A percentile compares a stretch with the other conserved stretches of the same genome.
phyloP scores from a whole-genome alignment of 768 basidiomycete species.

The Mycena rebaudengoi region DNA sequence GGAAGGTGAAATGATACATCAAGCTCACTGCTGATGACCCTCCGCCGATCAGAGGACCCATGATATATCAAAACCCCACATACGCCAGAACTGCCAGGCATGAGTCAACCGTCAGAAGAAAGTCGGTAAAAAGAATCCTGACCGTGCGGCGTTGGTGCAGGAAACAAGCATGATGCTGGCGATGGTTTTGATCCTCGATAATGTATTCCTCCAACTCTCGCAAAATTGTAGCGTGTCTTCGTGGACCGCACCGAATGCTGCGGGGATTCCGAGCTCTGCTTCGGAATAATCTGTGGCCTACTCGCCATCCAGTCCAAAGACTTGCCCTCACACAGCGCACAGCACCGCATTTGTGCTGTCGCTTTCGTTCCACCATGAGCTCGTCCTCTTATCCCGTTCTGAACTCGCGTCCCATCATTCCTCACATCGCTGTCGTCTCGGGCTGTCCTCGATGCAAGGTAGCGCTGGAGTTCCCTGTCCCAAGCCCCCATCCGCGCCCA shows the following conservation, averaged over 20 bases:
- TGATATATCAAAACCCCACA: too few relatives aligned
- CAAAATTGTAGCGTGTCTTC: too few relatives aligned
- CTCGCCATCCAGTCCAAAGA: too few relatives aligned
- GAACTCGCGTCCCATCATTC: conserved; percentile 70
- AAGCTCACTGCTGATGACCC: too few relatives aligned
- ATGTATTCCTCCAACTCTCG: too few relatives aligned
- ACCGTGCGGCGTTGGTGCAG: neutral
- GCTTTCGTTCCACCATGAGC: conserved; percentile 49
- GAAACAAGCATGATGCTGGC: neutral
- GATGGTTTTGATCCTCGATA: too few relatives aligned
- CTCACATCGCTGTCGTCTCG: conserved; percentile 64
- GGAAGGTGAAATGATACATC: too few relatives aligned
- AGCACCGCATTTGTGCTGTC: conserved; percentile 23
- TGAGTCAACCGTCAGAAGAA: neutral
- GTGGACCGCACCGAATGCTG: too few relatives aligned
- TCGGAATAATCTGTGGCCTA: conserved; percentile 12
- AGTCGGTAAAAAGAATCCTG: neutral
- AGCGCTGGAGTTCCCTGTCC: conserved; percentile 74
- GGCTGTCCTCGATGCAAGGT: conserved; percentile 65
- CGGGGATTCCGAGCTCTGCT: too few relatives aligned
- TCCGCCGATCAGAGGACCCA: too few relatives aligned
- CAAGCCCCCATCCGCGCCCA: conserved; percentile 61
- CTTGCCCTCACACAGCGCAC: conserved; percentile 21
- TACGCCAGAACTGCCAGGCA: too few relatives aligned
- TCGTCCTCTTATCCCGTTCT: conserved; percentile 54